Conservation (phyloP, 805 yeast species). For the Candida ipomoeae region DNA sequence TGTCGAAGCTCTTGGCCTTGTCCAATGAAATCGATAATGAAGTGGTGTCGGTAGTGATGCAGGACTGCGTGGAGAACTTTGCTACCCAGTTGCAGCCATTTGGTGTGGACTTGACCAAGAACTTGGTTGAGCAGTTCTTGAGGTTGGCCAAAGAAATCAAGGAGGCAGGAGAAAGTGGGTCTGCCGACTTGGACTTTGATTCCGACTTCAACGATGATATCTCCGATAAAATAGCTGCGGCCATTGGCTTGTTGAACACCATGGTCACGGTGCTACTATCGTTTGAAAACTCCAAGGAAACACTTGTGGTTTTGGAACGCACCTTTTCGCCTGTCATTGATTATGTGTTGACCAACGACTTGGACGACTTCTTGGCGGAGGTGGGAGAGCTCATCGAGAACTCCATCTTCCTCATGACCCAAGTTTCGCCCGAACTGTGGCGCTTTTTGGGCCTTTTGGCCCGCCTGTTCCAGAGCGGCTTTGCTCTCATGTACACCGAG, state of each 20-base stretch:
- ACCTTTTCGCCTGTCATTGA: conserved; percentile 66
- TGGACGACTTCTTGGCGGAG: conserved; percentile 74
- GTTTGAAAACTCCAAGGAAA: conserved; percentile 72
- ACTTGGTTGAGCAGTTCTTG: conserved; percentile 26
- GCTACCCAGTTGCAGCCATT: conserved; percentile 66
- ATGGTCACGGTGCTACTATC: conserved; percentile 77
- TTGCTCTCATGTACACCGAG: conserved; percentile 65
- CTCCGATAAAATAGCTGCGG: conserved; percentile 77
- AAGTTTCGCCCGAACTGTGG: conserved; percentile 70
- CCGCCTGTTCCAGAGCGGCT: conserved; percentile 32
- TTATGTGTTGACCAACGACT: conserved; percentile 58
- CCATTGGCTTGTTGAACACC: conserved; percentile 75
- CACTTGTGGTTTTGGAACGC: conserved; percentile 61
- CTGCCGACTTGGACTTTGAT: conserved; percentile 23
- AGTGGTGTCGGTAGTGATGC: conserved; percentile 84
- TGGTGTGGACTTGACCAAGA: conserved; percentile 26
- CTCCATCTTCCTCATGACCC: conserved; percentile 32
- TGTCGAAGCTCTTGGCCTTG: conserved; percentile 71
- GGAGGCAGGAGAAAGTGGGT: conserved; percentile 40
- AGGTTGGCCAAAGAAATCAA: conserved; percentile 39
- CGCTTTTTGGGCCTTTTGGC: conserved; percentile 50
- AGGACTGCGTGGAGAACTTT: conserved; percentile 88
- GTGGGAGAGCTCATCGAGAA: conserved; percentile 64
- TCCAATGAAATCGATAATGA: conserved; percentile 85
- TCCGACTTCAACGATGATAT: conserved; percentile 26